Base-by-base conservation (phyloP, 768 basidiomycete genomes). In the Dioszegia crocea region DNA sequence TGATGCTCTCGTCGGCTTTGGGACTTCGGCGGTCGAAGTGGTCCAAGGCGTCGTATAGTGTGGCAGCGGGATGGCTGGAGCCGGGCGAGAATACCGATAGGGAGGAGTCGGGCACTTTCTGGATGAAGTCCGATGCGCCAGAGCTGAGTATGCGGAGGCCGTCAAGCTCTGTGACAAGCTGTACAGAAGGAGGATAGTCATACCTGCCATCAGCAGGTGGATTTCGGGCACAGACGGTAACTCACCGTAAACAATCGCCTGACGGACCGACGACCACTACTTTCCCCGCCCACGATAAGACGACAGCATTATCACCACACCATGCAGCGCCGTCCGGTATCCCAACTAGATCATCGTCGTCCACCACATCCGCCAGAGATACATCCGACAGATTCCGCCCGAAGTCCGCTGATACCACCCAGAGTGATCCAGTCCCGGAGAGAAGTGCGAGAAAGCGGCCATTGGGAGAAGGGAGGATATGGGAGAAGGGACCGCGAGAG, bases 321-420 rank as follows among this genome's bases (percentile, higher is more conserved):
- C 96, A 99, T 69, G 88, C 88, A 0, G 91, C 85, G 64, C 87
- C 86, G 33, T 81, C 80, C 2, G 59, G 79, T 70, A 29, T 83
- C 5, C 64, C 72, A 10, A 53, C 56, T 6, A 68, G 60, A 19
- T 64, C 60, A 2, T 61, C 65, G 8, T 45, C 59, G 2, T 65
- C 69, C 1, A 56, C 45, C 2, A 66, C 31, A 17, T 45, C 26
- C 9, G 55, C 19, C 12, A 80, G 56, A 40, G 91, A 85, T 64
- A 89, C 91, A 71, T 96, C 93, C 3, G 90, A 88, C 65, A 94
- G 82, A 67, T 83, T 88, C 40, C 89, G 83, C 63, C 89, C 86
- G 71, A 98, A 97, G 76, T 97, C 91, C 12, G 86, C 83, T 12
- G 93, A 94, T n/a, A 97, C 89, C 33, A 97, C 93, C 88, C 89